Evolutionary conservation across 169 alveolate species (phyloP).

Genomic region (Cryptosporidium andersoni): DNA sequence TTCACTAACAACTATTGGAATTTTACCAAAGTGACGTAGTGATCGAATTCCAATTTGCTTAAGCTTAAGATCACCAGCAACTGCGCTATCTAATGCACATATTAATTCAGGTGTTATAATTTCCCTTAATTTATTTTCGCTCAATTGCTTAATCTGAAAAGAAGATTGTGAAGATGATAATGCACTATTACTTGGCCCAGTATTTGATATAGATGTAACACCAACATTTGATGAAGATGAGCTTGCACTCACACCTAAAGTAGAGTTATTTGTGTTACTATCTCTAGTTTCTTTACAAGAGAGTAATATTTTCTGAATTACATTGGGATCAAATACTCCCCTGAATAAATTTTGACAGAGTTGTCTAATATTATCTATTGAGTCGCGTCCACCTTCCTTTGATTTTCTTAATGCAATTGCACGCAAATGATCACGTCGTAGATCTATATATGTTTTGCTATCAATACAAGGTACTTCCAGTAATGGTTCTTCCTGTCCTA

Average conservation of each 20-base stretch:
- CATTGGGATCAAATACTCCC: conserved; percentile 44
- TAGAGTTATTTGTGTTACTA: background rate
- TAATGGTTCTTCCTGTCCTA: conserved; percentile 88
- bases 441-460: conserved; percentile 26
- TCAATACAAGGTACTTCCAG: conserved; percentile 82
- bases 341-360: conserved; percentile 35
- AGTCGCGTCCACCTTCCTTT: conserved; percentile 29
- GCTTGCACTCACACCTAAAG: background rate
- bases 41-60: conserved; percentile 79
- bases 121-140: conserved; percentile 79
- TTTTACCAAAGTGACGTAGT: conserved; percentile 45
- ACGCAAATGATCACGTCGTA: conserved; percentile 52
- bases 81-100: conserved; percentile 83
- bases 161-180: background rate
- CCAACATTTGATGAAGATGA: background rate
- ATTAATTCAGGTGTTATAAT: conserved; percentile 82
- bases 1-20: conserved; percentile 64
- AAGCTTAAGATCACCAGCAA: conserved; percentile 79
- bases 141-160: conserved; percentile 58
- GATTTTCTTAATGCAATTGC: conserved; percentile 54
- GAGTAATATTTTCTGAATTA: conserved; percentile 37
- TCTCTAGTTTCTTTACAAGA: conserved; percentile 63
- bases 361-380: conserved; percentile 22
- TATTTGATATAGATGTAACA: background rate
- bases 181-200: background rate